Conservation (phyloP, 495 filamentous ascomycete species). For the Hyaloscypha hepaticicola region DNA sequence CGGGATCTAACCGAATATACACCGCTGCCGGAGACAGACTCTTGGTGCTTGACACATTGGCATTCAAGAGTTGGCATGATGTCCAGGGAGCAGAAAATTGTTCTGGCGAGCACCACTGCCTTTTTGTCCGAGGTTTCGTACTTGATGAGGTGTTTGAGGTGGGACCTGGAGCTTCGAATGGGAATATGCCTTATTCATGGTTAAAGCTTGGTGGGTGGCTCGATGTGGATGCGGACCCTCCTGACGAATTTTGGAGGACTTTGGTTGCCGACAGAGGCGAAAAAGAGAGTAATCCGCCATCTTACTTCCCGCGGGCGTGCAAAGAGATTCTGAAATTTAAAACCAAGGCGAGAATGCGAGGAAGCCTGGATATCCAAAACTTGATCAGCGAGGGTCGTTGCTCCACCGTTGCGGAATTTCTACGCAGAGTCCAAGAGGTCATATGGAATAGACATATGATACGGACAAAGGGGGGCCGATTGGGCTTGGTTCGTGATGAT, state of each 20-base stretch:
- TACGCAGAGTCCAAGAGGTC: conserved; percentile 29
- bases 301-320: background rate
- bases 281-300: conserved; percentile 12
- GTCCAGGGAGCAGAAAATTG: conserved; percentile 25
- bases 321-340: background rate
- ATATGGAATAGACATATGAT: conserved; percentile 34
- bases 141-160: background rate
- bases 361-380: background rate
- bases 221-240: conserved; percentile 23
- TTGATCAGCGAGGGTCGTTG: conserved; percentile 1
- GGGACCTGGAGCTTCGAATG: background rate
- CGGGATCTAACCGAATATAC: background rate
- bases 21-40: background rate
- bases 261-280: conserved; percentile 42
- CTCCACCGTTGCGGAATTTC: conserved; percentile 29
- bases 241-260: conserved; percentile 44
- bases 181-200: conserved; percentile 7
- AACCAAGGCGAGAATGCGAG: background rate
- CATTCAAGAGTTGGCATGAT: conserved; percentile 5
- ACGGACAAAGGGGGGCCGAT: conserved; percentile 9
- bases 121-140: conserved; percentile 6
- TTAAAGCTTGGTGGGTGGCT: background rate
- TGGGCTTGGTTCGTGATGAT: conserved; percentile 29
- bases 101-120: background rate
- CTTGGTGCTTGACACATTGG: background rate